phyloP scores from a whole-genome alignment of 2,329 filamentous ascomycete species.

The Ophiostoma quercus region DNA sequence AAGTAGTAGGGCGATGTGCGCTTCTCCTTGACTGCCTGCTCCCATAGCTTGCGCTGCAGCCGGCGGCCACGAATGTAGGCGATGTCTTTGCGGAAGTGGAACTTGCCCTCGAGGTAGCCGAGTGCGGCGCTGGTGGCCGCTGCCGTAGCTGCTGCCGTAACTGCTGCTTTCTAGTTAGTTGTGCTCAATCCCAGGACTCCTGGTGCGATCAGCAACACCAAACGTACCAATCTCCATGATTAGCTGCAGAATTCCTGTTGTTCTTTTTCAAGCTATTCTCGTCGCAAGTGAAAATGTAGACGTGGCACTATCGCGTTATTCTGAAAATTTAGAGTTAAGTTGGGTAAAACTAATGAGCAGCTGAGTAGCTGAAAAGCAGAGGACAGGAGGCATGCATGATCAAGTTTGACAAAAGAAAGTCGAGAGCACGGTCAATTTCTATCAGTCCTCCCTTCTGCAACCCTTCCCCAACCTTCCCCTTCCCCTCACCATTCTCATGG shows the following conservation, averaged over 20 bases:
- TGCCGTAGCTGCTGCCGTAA: constrained; percentile 27
- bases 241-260: not conserved
- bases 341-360: not conserved
- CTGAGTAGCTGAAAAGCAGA: not conserved
- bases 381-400: not conserved
- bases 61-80: constrained; percentile 40
- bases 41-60: constrained; percentile 41
- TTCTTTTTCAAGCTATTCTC: not conserved
- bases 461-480: not conserved
- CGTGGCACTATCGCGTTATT: not conserved
- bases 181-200: not conserved
- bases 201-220: not conserved
- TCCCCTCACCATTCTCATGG: not conserved
- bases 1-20: constrained; percentile 60
- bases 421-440: not conserved
- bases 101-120: constrained; percentile 65
- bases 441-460: not conserved
- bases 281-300: not conserved
- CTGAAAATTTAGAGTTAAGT: not conserved
- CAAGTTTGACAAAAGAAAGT: not conserved
- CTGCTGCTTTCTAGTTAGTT: constrained; percentile 16
- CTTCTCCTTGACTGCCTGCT: constrained; percentile 47
- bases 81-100: constrained; percentile 60
- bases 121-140: constrained; percentile 35
- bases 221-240: constrained; percentile 1